Percentiles rank a stretch among this genome's conserved stretches.
Conservation (phyloP, 805 yeast species). For the Kuraishia borneana region DNA sequence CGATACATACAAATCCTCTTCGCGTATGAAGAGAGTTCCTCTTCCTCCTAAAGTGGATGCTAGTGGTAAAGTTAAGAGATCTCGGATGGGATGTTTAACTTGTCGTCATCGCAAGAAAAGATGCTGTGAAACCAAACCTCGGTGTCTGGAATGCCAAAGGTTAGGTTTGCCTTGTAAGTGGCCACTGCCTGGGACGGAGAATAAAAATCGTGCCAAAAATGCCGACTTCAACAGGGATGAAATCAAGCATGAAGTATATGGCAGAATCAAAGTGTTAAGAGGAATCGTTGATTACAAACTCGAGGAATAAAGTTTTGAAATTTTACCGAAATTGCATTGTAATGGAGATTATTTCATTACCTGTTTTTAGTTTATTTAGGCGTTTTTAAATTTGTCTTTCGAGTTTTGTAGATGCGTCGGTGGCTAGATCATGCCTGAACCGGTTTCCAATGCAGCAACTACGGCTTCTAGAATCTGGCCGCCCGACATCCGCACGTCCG, state of each 20-base stretch:
- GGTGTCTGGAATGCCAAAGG: slow-evolving; percentile 58
- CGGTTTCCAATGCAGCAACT: too few species aligned
- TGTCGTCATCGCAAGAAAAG: slow-evolving; percentile 71
- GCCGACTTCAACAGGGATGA: slow-evolving; percentile 37
- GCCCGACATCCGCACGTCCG: too few species aligned
- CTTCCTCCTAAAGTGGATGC: neutral
- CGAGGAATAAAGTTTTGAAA: slow-evolving; percentile 9
- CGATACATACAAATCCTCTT: neutral
- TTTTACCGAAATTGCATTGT: neutral
- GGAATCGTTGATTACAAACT: slow-evolving; percentile 44
- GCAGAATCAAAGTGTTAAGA: slow-evolving; percentile 48
- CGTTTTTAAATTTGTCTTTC: neutral
- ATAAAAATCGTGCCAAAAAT: slow-evolving; percentile 43
- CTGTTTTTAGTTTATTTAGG: neutral
- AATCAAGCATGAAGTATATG: slow-evolving; percentile 42
- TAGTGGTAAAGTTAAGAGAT: slow-evolving; percentile 29
- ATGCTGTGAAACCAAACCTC: slow-evolving; percentile 63
- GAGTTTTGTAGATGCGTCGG: too few species aligned
- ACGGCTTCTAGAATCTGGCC: too few species aligned
- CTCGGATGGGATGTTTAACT: slow-evolving; percentile 67
- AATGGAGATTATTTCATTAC: neutral
- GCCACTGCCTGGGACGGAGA: slow-evolving; percentile 65
- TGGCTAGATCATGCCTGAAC: too few species aligned
- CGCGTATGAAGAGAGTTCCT: neutral
- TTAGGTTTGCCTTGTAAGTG: slow-evolving; percentile 56